Evolutionary conservation across 129 eudicot genomes (phyloP), one percentile per base, ranked within the genome.

Genomic region (Flaveria sonorensis): DNA sequence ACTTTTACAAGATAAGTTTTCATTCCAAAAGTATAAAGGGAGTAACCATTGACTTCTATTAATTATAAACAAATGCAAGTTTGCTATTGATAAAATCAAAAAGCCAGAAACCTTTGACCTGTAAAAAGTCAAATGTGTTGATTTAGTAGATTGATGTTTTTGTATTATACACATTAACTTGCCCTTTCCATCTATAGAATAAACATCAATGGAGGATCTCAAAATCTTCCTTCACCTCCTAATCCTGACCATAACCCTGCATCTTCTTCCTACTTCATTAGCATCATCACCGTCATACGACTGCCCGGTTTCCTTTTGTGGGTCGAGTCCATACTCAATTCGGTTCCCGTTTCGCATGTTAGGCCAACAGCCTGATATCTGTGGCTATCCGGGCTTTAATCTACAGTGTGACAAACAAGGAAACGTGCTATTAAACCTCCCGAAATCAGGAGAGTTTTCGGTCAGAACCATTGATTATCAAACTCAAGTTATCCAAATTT

Each of bases 311-410:
- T 24, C 80, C 39, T 56, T 11, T 4, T 90, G 96, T 56, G 80
- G 89, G 10, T 18, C 72, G 11, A 76, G 19, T 18, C 16, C 73
- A 43, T 67, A 66, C 70, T 1, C 72, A 3, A 47, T 90, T 15
- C 84, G 75, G 14, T 88, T 86, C 50, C 96, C 93, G 1, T 90
- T 90, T 61, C 81, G 65, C 14, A 16, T 84, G 73, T 8, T 60
- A n/a, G 55, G 47, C 57, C 85, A 79, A 51, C 83, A 85, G 26
- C 70, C 89, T 10, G 74, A 74, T 12, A 30, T 77, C 24, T 87
- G 92, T 4, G 85, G 85, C 60, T 83, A 77, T 69, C 88, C 89
- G 0, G 91, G 89, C 39, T 88, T 90, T 53, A 43, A 84, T 60
- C 90, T 88, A 15, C 51, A 68, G 11, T 88, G 96, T 83, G 70